Evolutionary conservation across 176 grass and related monocot genomes (phyloP), one percentile per base, ranked within the genome.

Genomic region (Carex myosuroides): DNA sequence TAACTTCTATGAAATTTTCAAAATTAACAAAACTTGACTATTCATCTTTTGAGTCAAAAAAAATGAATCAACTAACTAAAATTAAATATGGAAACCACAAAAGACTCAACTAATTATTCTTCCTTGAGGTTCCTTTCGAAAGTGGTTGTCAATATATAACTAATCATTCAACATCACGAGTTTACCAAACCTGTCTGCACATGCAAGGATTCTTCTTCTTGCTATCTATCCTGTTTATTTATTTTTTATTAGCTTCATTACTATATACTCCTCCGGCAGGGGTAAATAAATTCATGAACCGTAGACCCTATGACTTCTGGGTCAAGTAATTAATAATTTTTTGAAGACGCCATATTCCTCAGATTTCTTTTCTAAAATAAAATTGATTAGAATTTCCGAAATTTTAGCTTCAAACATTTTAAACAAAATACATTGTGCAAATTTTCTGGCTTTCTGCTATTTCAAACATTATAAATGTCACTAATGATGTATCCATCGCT

Each of bases 191-290:
- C 44, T 44, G 52, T 73, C 17, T 21, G n/a, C 3, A 73, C 70
- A 73, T 73, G 70, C n/a, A 73, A 73, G 41, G 70, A 73, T 73
- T 73, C 42, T 52, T 50, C 42, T 73, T 73, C 41, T 71, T 20
- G 37, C 0, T 46, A 44, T 39, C 35, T 71, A 71, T 71, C 18
- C 37, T 13, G 29, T 44, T 72, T 37, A 14, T 65, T 32, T 37
- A 0, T 37, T 6, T 70, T 69, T 71, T 11, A 20, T 71, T 71
- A 37, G 65, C 32, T 69, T 17, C 39, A 6, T 69, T 69, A 35
- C 33, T 17, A 41, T 10, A 6, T 16, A 8, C 5, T 69, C 16
- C 13, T 33, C 13, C 4, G 14, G 2, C 13, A 69, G 66, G 41
- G 11, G 66, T 70, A 41, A 70, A 9, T n/a, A 11, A 48, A 71